Conservation (phyloP, 2,329 filamentous ascomycete genomes). For the Xylaria digitata region DNA sequence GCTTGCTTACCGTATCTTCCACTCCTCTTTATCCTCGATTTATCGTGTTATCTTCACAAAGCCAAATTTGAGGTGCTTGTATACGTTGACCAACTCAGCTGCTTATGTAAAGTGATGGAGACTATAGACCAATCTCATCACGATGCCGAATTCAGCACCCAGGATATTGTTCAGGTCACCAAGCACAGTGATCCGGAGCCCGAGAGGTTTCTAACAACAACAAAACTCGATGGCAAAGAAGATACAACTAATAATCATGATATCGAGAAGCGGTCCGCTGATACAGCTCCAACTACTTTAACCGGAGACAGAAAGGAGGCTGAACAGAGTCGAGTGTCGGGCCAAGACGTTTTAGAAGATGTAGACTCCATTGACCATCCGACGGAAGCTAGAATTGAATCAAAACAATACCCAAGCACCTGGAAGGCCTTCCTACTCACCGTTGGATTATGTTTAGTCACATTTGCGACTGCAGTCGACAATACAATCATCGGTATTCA, state of each 20-base stretch:
- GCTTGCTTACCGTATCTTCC: background rate
- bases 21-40: background rate
- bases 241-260: background rate
- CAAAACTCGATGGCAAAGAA: background rate
- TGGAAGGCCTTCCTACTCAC: constrained; percentile 21
- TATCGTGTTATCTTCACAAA: background rate
- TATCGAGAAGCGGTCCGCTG: background rate
- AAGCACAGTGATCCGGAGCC: background rate
- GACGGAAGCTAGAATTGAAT: background rate
- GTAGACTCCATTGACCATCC: background rate
- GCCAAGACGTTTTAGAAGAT: background rate
- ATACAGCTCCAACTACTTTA: background rate
- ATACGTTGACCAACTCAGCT: background rate
- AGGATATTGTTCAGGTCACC: too few relatives aligned
- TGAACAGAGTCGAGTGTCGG: background rate
- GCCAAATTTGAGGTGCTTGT: background rate
- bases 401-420: constrained; percentile 15
- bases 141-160: background rate
- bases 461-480: constrained; percentile 26
- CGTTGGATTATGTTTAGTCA: constrained; percentile 22
- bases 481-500: constrained; percentile 25
- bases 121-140: background rate
- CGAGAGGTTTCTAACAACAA: background rate
- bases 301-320: background rate
- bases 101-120: background rate